Conservation (phyloP, 768 basidiomycete species). For the Cystofilobasidium ferigula region DNA sequence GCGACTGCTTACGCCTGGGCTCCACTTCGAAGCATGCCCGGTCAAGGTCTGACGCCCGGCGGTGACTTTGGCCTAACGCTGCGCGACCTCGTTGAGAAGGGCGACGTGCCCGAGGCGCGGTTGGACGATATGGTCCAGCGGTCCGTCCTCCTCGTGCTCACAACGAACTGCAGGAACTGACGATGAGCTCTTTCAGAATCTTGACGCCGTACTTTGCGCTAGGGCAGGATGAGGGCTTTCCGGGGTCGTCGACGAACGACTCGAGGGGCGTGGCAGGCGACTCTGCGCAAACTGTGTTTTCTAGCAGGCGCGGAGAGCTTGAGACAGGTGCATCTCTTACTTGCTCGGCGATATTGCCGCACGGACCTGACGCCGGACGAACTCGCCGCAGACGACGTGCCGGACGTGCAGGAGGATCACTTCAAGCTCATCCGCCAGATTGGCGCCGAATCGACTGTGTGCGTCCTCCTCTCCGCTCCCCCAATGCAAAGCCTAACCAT, state of each 20-base stretch:
- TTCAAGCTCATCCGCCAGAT: conserved; percentile 22
- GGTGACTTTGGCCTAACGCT: conserved; percentile 13
- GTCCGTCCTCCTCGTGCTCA: not conserved
- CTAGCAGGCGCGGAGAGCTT: not conserved
- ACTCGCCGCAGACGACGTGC: not conserved
- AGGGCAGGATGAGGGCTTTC: conserved; percentile 41
- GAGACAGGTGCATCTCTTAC: too few species aligned
- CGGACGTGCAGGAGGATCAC: conserved; percentile 46
- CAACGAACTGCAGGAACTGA: too few species aligned
- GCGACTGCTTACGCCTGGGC: not conserved
- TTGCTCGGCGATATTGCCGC: too few species aligned
- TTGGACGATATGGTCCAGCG: conserved; percentile 12
- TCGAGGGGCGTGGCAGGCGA: not conserved
- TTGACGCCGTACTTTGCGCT: conserved; percentile 48
- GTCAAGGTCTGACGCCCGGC: conserved; percentile 4
- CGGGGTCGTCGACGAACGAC: conserved; percentile 4
- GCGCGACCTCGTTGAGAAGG: not conserved
- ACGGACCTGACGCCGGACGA: conserved; percentile 32
- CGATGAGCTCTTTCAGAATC: conserved; percentile 57
- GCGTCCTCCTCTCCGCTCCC: not conserved
- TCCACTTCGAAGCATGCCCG: not conserved
- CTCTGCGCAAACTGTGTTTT: not conserved
- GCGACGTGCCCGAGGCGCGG: not conserved
- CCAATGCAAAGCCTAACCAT: not conserved
- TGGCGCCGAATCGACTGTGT: conserved; percentile 14